Conservation (phyloP, 352 stramenopile genomes). For the Ophiocytium majus region DNA sequence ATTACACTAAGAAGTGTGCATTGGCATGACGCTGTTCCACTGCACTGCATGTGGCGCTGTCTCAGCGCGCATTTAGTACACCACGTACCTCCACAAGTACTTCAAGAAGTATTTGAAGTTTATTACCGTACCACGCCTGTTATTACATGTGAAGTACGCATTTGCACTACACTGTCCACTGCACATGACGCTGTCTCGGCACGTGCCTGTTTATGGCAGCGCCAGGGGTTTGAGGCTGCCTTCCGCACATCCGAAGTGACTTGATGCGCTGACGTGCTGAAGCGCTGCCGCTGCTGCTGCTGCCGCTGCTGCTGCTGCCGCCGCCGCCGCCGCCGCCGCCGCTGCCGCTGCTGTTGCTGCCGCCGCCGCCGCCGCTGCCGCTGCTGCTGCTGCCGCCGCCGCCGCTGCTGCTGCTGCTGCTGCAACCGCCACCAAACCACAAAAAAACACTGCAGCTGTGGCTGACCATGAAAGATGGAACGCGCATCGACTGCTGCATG, state of each 20-base stretch:
- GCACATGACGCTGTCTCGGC: too few relatives aligned
- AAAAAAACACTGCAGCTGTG: too few relatives aligned
- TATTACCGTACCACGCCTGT: neutral
- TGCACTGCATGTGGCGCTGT: too few relatives aligned
- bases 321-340: conserved; percentile 11
- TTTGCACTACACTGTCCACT: neutral
- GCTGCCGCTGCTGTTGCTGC: neutral
- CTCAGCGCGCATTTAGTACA: neutral
- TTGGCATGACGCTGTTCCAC: too few relatives aligned
- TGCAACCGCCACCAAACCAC: too few relatives aligned
- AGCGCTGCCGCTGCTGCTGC: neutral
- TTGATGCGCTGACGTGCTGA: neutral
- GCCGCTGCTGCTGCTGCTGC: too few relatives aligned
- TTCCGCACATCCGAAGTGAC: neutral
- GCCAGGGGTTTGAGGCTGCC: neutral
- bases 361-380: conserved; percentile 18
- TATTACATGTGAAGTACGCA: neutral
- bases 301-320: neutral
- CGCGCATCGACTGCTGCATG: conserved; percentile 42
- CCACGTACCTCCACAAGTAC: neutral
- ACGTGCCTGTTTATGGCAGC: neutral
- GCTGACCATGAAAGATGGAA: conserved; percentile 51
- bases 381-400: conserved; percentile 6
- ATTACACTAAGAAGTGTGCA: too few relatives aligned
- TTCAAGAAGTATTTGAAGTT: neutral